These are phyloP conservation scores for Cornus kousa DNA, from an alignment of 148 eudicot species.

Conservation along the genomic window DNA sequence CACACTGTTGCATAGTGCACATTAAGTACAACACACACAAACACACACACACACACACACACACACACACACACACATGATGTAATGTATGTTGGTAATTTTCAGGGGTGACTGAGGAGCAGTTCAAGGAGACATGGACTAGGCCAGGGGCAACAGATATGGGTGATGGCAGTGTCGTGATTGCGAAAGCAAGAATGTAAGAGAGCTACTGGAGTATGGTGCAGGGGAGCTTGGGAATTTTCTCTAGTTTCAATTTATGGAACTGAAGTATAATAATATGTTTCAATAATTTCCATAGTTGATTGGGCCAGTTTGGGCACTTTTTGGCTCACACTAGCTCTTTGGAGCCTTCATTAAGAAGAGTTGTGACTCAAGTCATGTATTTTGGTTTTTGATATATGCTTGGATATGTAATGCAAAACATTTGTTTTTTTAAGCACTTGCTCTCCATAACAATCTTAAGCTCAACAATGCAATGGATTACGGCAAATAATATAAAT, in stretches of 20 bases:
- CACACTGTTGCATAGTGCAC: background rate
- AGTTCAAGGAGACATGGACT: constrained; percentile 68
- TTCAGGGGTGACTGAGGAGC: constrained; percentile 77
- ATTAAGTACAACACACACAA: background rate
- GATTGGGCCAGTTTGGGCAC: constrained; percentile 7
- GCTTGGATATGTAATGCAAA: background rate
- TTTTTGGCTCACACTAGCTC: constrained; percentile 6
- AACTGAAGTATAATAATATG: constrained; percentile 12
- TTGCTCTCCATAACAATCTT: background rate
- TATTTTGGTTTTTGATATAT: background rate
- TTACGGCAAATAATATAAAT: no score
- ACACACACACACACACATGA: background rate
- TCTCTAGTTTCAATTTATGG: constrained; percentile 8
- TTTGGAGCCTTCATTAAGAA: constrained; percentile 9
- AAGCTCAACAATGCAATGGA: no score
- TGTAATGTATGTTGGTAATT: background rate
- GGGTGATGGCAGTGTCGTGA: constrained; percentile 39
- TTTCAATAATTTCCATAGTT: constrained; percentile 14
- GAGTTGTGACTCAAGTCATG: constrained; percentile 4
- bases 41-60: background rate
- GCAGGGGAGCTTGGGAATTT: constrained; percentile 9
- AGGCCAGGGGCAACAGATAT: constrained; percentile 48
- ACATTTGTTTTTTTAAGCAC: background rate
- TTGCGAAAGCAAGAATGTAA: constrained; percentile 60
- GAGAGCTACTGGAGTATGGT: background rate